Evolutionary conservation across 2,329 filamentous ascomycete species (phyloP), one percentile per base, ranked within the genome.

Genomic region (Colletotrichum navitas): DNA sequence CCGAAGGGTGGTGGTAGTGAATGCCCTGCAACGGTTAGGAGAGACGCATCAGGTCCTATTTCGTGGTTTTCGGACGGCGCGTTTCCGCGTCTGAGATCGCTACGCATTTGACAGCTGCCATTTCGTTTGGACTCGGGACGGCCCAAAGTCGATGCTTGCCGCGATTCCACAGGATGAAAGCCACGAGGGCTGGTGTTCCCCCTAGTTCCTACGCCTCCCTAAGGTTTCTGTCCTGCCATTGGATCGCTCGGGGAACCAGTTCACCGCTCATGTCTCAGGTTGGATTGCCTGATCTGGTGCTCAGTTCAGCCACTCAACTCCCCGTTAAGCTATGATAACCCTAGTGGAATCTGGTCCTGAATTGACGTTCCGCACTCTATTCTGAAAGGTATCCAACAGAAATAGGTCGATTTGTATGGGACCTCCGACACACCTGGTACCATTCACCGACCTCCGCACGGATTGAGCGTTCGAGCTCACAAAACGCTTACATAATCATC

Each of bases 51-150:
- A 62, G 39, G n/a, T 34, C 14, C 54, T 54, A n/a, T 29, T 59
- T 36, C 49, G 55, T 43, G 16, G 6, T 55, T 45, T 66, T 51
- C 56, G 56, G 49, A 61, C 49, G 56, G 26, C 24, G 41, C 49
- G 10, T 24, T 39, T 26, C 16, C 34, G 21, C 41, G 63, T 70
- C 56, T 26, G 43, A 51, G 51, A 49, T 43, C 14, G 39, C 16
- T 47, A 12, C 16, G 26, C 34, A 24, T 58, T 39, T 71, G 68
- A 67, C 63, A 67, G 56, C 68, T 62, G 68, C 41, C 63, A 62
- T 16, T 67, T 14, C 51, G 21, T 54, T 54, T 14, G 14, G 26
- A 62, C 36, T 71, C 55, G 56, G 41, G 68, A 58, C 43, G 56
- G 68, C 51, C 32, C 51, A 62, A 62, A 49, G 56, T 60, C 29